Percentiles rank a stretch among this genome's conserved stretches.
Conservation (phyloP, 371 early-diverging fungal species). For the Smittium mucronatum region DNA sequence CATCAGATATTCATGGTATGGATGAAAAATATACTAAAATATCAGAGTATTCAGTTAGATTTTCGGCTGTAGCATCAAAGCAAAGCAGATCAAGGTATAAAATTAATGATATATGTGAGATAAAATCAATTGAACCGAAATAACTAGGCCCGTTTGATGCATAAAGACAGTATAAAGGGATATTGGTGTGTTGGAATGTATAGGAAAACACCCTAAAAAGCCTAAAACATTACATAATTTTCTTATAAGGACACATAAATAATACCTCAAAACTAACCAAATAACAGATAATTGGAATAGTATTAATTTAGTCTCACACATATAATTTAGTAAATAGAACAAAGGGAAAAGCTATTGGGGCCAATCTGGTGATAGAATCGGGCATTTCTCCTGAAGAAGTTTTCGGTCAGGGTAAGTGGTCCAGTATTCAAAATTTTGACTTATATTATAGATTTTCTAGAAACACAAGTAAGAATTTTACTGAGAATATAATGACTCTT, state of each 20-base stretch:
- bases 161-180: neutral
- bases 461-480: neutral
- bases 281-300: neutral
- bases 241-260: neutral
- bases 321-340: neutral
- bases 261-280: neutral
- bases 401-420: neutral
- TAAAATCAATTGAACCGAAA: neutral
- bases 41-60: neutral
- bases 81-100: neutral
- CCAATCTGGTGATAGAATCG: neutral
- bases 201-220: neutral
- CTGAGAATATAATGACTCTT: neutral
- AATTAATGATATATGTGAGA: neutral
- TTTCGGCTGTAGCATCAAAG: neutral
- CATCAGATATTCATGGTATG: neutral
- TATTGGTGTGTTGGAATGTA: neutral
- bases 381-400: neutral
- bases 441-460: neutral
- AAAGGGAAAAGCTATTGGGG: neutral
- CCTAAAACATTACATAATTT: neutral
- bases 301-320: neutral
- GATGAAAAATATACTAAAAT: neutral
- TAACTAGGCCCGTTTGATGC: neutral
- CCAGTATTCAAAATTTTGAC: neutral